Evolutionary conservation across 2,329 filamentous ascomycete species (phyloP), one percentile per base, ranked within the genome.

Genomic region (Aspergillus ochraceoroseus): DNA sequence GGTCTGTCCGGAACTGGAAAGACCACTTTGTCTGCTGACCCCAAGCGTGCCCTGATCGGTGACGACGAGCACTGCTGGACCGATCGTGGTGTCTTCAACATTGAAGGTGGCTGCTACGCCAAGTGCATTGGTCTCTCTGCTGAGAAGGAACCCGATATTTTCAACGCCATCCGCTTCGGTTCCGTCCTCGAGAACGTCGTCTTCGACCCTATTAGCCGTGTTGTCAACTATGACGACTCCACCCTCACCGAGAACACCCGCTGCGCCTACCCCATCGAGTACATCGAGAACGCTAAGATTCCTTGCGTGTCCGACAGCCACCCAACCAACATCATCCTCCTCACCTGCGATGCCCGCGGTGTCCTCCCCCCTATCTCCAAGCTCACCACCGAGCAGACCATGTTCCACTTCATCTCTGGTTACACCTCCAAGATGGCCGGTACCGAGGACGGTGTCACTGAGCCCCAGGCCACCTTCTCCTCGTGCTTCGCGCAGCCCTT

Each of bases 341-440:
- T 98, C 57, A 98, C 92, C 49, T 98, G 92, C 74, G 92, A 98
- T 61, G 92, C 92, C 46, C 87, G 92, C 55, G 92, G 92, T 75
- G 92, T 98, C 34, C 82, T 98, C 41, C 92, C 92, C 42, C 92
- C 92, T 33, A 96, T 98, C 72, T 95, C 88, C 60, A 96, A 96
- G 78, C 84, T 98, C 65, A 82, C 85, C 75, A 80, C 84, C 52
- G 81, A 87, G 60, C 92, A 96, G 75, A 95, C 88, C 68, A 96
- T 98, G 90, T 98, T 96, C 83, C 92, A 98, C 79, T 98, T 98
- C 82, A 98, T 98, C 72, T 94, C 87, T 12, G 92, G 92, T 58
- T 98, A 98, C 79, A 98, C 92, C 51, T 96, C 90, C 64, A 98
- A 98, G 83, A 98, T 98, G 92, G 92, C 92, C 52, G 92, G 92